Evolutionary conservation across 2,329 filamentous ascomycete genomes (phyloP).

Genomic region (Penicillium frequentans): DNA sequence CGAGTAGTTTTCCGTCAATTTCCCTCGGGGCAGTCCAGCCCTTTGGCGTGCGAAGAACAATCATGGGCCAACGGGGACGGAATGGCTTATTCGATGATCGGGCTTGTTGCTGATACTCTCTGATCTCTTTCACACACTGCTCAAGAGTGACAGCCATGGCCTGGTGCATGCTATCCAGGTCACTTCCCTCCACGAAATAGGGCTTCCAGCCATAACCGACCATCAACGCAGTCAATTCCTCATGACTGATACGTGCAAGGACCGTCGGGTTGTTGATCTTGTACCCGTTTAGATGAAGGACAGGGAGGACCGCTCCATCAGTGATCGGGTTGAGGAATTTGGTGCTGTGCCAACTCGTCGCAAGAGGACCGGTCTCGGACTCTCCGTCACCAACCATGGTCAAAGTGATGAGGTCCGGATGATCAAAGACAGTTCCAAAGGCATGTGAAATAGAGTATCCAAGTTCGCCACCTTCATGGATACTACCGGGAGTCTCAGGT

Average conservation of each 20-base stretch:
- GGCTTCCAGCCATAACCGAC: conserved; percentile 75
- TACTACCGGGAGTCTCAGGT: conserved; percentile 73
- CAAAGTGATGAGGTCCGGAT: conserved; percentile 71
- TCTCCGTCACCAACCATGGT: conserved; percentile 81
- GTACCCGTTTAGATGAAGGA: conserved; percentile 79
- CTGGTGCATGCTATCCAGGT: conserved; percentile 74
- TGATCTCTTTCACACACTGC: conserved; percentile 69
- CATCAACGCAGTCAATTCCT: conserved; percentile 70
- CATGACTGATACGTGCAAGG: conserved; percentile 70
- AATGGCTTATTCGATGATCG: conserved; percentile 68
- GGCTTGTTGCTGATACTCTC: conserved; percentile 67
- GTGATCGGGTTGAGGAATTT: conserved; percentile 80
- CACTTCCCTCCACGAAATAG: conserved; percentile 77
- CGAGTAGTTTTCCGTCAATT: conserved; percentile 67
- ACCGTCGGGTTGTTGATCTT: conserved; percentile 82
- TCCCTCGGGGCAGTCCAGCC: conserved; percentile 77
- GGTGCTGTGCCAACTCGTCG: conserved; percentile 78
- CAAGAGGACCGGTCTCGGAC: conserved; percentile 76
- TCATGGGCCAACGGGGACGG: conserved; percentile 75
- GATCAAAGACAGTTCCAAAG: conserved; percentile 73
- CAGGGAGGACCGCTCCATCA: conserved; percentile 74
- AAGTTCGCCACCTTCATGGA: conserved; percentile 78
- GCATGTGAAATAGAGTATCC: conserved; percentile 80
- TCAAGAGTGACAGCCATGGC: conserved; percentile 78
- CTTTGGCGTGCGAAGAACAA: conserved; percentile 74